Base-by-base conservation (phyloP, 139 green algal genomes). In the Edaphochlamys debaryana region DNA sequence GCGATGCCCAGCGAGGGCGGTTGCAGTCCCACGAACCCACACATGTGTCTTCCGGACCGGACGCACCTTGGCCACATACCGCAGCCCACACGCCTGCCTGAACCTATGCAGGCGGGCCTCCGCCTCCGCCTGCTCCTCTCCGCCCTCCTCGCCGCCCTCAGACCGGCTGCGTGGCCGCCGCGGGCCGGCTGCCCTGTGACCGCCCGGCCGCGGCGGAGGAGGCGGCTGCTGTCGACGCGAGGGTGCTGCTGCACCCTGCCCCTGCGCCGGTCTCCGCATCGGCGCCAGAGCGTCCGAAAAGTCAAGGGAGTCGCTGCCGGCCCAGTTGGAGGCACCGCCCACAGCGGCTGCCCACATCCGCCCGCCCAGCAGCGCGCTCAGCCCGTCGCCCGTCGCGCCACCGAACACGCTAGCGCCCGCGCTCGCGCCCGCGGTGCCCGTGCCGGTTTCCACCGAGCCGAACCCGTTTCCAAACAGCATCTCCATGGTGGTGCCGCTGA, bases 1-100 rank as follows among this genome's bases (percentile, higher is more conserved):
- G 52, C 52, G 20, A 22, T 20, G 9, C 52, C 13, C 52, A 4
- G 9, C 17, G 9, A 62, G 17, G 13, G 17, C 17, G 17, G 13
- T 30, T 25, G 1, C 32, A 6, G 34, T 42, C 64, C 64, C 1
- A 37, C 32, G 4, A 69, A 23, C 62, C 17, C 23, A 9, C 4
- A 38, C 17, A 29, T n/a, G 22, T 52, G 9, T 13, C 60, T 37
- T 37, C 60, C 7, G 7, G 58, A 30, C n/a, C 30, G 5, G 22
- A 5, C 67, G 36, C 38, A 80, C 72, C 74, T 81, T 81, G 34
- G 74, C 74, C 0, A 69, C 27, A 2, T 29, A 81, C 38, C 58
- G 50, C 32, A 63, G 45, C 13, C 69, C 69, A 8, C 30, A 40
- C 30, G 45, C 42, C 42, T 17, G 42, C n/a, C 69, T 30, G 29